Base-by-base conservation (phyloP, 2,329 filamentous ascomycete species). In the Colletotrichum orchidophilum region DNA sequence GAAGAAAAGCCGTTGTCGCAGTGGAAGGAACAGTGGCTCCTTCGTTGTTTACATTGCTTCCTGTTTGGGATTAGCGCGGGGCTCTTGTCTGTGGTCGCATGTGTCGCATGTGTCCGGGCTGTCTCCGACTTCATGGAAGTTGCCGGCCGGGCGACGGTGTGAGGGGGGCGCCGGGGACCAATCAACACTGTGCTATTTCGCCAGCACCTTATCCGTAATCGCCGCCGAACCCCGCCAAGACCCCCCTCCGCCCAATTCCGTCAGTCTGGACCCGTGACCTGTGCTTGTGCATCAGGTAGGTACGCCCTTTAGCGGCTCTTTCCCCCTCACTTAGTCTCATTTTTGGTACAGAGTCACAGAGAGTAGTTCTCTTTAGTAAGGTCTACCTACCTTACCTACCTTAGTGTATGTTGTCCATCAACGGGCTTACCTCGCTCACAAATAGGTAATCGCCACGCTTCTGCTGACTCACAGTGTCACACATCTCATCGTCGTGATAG, bases 31-130 rank as follows among this genome's bases (percentile, higher is more conserved):
- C 52, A 52, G 57, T 58, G 42, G 49, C 33, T 60, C 55, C 55
- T 21, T 35, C 24, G 57, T 71, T 71, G 68, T 71, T 71, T 71
- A 71, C 68, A 5, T 68, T 33, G 13, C 61, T 71, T 62, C 64
- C 64, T 71, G 31, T 53, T 42, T 9, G 21, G 46, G 68, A 68
- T 57, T 71, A 71, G 68, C 63, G 68, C 64, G 64, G 64, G 64
- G 50, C 39, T 62, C 21, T 39, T 21, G 11, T 29, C 39, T 26
- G 27, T 42, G 13, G 31, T 31, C 35, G 24, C 55, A 21, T n/a
- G n/a, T n/a, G n/a, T n/a, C n/a, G n/a, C n/a, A n/a, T n/a, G 54
- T 65, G 39, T 55, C 57, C 39, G 33, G 57, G 67, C 59, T 63
- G 59, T 64, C 35, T 42, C 50, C 52, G 33, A 33, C 13, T 26